Conservation (phyloP, 805 yeast species). For the Yueomyces sinensis region DNA sequence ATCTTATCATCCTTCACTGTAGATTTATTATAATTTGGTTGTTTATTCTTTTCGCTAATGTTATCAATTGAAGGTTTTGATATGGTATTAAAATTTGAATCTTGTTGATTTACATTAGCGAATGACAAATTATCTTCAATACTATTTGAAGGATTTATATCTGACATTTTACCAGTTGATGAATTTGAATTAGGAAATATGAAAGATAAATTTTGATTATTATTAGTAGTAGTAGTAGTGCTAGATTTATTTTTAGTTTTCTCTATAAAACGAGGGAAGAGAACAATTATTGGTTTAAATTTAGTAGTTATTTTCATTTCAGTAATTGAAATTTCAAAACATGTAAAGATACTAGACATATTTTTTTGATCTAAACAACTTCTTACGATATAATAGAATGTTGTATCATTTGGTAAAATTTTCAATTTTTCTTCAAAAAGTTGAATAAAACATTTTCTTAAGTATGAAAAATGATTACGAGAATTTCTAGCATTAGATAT, state of each 20-base stretch:
- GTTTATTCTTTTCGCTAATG: neutral
- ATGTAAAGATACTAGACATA: conserved; percentile 12
- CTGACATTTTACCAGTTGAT: neutral
- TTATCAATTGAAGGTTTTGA: neutral
- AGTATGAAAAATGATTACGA: conserved; percentile 8
- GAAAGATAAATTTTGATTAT: neutral
- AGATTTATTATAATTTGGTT: no score
- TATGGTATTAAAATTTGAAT: neutral
- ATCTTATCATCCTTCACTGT: conserved; percentile 4
- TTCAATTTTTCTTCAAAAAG: conserved; percentile 6
- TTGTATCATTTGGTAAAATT: conserved; percentile 3
- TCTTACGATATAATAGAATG: conserved; percentile 11
- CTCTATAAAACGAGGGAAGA: conserved; percentile 10
- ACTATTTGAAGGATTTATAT: neutral
- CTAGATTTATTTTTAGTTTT: neutral
- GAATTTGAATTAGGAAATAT: neutral
- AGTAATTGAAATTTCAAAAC: conserved; percentile 7
- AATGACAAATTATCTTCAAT: conserved; percentile 1
- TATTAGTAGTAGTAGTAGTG: neutral
- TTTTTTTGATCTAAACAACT: conserved; percentile 8
- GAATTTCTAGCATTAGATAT: conserved; percentile 8
- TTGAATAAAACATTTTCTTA: conserved; percentile 12
- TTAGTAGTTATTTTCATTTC: conserved; percentile 4
- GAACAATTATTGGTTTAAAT: conserved; percentile 7
- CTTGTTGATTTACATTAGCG: conserved; percentile 1